Conservation (phyloP, 2,329 filamentous ascomycete genomes). For the Fonsecaea multimorphosa region DNA sequence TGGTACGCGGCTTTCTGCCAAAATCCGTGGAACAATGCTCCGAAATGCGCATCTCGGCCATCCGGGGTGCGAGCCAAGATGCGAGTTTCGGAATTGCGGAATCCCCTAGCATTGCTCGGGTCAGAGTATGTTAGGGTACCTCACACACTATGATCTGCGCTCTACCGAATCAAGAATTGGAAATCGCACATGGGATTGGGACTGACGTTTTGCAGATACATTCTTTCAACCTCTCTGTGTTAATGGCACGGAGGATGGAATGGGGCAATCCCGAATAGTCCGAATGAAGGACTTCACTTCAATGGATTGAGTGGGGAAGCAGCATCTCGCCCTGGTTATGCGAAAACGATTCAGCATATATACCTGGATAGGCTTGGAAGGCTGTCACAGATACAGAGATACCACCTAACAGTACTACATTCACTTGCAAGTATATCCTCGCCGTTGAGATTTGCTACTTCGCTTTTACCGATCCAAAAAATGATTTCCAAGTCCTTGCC, state of each 20-base stretch:
- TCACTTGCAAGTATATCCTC: neutral
- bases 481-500: constrained; percentile 28
- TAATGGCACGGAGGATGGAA: neutral
- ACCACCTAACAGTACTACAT: neutral
- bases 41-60: neutral
- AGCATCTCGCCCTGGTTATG: neutral
- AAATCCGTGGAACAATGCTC: neutral
- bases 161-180: neutral
- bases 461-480: neutral
- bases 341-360: neutral
- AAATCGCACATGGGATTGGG: neutral
- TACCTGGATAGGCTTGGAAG: neutral
- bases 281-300: neutral
- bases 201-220: neutral
- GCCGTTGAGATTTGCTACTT: neutral
- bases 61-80: neutral
- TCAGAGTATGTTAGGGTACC: neutral
- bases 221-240: neutral
- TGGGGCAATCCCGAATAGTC: neutral
- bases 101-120: neutral
- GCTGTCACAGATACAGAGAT: neutral
- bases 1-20: neutral
- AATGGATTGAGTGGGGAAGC: neutral
- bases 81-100: neutral
- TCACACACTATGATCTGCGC: neutral